Evolutionary conservation across 495 filamentous ascomycete genomes (phyloP).

Genomic region (Penicillium fimorum): DNA sequence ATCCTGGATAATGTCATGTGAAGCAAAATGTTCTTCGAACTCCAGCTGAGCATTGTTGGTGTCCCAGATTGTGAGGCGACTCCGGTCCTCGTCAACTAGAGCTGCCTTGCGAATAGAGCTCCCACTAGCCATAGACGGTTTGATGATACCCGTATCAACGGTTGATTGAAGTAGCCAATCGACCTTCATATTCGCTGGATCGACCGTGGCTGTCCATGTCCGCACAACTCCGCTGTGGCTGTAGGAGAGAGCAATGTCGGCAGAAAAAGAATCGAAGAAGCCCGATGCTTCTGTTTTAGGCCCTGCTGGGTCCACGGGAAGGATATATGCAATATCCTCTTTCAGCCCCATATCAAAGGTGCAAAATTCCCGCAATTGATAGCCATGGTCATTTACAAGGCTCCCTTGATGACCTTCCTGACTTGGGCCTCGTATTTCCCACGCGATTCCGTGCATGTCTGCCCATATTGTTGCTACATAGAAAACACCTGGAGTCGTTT

Average conservation of each 20-base stretch:
- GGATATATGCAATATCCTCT: slow-evolving; percentile 76
- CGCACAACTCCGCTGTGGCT: slow-evolving; percentile 70
- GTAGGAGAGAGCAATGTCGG: slow-evolving; percentile 86
- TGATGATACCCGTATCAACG: slow-evolving; percentile 73
- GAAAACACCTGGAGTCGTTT: slow-evolving; percentile 42
- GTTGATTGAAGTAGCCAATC: slow-evolving; percentile 85
- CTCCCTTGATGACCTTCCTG: slow-evolving; percentile 20
- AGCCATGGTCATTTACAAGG: slow-evolving; percentile 22
- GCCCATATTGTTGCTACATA: slow-evolving; percentile 84
- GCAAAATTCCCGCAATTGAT: slow-evolving; percentile 63
- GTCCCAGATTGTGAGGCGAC: slow-evolving; percentile 91
- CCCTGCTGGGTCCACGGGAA: slow-evolving; percentile 89
- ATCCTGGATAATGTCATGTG: slow-evolving; percentile 74
- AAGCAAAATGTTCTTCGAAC: slow-evolving; percentile 70
- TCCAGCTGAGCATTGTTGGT: slow-evolving; percentile 78
- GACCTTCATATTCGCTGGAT: slow-evolving; percentile 52
- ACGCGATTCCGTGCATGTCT: slow-evolving; percentile 79
- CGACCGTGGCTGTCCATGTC: slow-evolving; percentile 83
- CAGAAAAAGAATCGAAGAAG: slow-evolving; percentile 83
- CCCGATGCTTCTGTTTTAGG: slow-evolving; percentile 67
- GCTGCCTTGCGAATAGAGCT: slow-evolving; percentile 87
- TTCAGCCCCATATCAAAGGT: slow-evolving; percentile 67
- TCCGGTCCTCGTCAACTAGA: slow-evolving; percentile 68
- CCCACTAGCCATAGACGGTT: slow-evolving; percentile 77
- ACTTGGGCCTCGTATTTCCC: slow-evolving; percentile 63